Conservation (phyloP, 352 stramenopile genomes). For the Phytopythium mirpurense region DNA sequence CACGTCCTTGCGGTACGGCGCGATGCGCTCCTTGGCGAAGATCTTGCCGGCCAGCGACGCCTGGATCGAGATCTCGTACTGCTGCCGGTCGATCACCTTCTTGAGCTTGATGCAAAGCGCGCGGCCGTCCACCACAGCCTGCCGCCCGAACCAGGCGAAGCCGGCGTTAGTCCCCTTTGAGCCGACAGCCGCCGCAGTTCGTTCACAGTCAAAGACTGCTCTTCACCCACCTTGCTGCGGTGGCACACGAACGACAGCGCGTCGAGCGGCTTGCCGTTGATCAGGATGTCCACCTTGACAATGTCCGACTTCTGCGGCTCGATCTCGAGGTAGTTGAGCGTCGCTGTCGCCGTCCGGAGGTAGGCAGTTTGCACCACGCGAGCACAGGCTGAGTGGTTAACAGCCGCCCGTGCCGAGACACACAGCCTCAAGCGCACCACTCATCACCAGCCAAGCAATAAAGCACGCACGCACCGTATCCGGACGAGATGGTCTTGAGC, state of each 20-base stretch:
- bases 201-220: no score
- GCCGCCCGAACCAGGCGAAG: neutral
- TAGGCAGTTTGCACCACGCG: no score
- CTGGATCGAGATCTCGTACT: slow-evolving; percentile 99
- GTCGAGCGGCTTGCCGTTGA: slow-evolving; percentile 95
- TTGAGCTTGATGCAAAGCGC: slow-evolving; percentile 94
- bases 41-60: slow-evolving; percentile 94
- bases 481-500: slow-evolving; percentile 94
- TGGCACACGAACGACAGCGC: slow-evolving; percentile 97
- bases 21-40: slow-evolving; percentile 96
- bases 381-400: no score
- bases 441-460: slow-evolving; percentile 2
- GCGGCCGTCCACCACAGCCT: slow-evolving; percentile 51
- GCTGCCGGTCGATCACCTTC: slow-evolving; percentile 95
- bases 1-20: slow-evolving; percentile 95
- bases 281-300: slow-evolving; percentile 92
- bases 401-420: no score
- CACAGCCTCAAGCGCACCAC: no score
- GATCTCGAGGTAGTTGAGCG: slow-evolving; percentile 93
- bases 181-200: no score
- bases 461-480: slow-evolving; percentile 82
- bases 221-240: slow-evolving; percentile 57
- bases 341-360: slow-evolving; percentile 42
- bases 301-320: slow-evolving; percentile 92
- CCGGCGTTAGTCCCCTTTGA: neutral